phyloP scores from a whole-genome alignment of 129 eudicot species.

The Artemisia tridentata region DNA sequence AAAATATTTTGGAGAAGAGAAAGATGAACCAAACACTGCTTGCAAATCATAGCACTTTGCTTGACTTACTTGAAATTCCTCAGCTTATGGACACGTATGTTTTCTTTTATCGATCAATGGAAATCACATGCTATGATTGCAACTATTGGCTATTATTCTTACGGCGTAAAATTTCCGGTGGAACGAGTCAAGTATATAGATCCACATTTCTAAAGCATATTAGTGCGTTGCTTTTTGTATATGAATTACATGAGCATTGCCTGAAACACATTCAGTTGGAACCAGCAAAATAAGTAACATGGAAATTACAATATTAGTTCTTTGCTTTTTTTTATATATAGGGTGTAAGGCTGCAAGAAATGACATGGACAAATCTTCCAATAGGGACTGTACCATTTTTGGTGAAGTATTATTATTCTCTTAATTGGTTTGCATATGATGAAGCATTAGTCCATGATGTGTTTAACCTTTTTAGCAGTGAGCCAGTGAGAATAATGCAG shows the following conservation, averaged over 20 bases:
- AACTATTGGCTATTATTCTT: constrained; percentile 19
- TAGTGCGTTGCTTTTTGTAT: too few species aligned
- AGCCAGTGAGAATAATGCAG: constrained; percentile 8
- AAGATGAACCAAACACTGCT: constrained; percentile 93
- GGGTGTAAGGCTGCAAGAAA: constrained; percentile 6
- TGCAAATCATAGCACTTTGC: constrained; percentile 93
- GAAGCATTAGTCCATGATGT: constrained; percentile 10
- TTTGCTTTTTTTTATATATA: neutral
- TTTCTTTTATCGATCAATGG: constrained; percentile 25
- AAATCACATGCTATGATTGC: constrained; percentile 17
- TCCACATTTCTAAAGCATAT: neutral
- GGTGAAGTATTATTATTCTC: neutral
- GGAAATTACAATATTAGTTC: neutral
- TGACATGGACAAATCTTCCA: neutral
- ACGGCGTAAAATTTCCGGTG: constrained; percentile 14
- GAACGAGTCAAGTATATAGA: constrained; percentile 16
- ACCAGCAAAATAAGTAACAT: constrained; percentile 14
- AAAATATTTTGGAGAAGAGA: constrained; percentile 82
- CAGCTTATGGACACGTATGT: constrained; percentile 99
- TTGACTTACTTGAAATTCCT: constrained; percentile 99
- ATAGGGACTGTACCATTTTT: neutral
- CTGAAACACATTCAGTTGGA: constrained; percentile 16
- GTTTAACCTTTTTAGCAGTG: constrained; percentile 8
- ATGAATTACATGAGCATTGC: constrained; percentile 2
- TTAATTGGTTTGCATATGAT: constrained; percentile 16